Percentiles rank a stretch among this genome's conserved stretches.
Conservation (phyloP, 2,329 filamentous ascomycete genomes). For the Elsinoe perseae region DNA sequence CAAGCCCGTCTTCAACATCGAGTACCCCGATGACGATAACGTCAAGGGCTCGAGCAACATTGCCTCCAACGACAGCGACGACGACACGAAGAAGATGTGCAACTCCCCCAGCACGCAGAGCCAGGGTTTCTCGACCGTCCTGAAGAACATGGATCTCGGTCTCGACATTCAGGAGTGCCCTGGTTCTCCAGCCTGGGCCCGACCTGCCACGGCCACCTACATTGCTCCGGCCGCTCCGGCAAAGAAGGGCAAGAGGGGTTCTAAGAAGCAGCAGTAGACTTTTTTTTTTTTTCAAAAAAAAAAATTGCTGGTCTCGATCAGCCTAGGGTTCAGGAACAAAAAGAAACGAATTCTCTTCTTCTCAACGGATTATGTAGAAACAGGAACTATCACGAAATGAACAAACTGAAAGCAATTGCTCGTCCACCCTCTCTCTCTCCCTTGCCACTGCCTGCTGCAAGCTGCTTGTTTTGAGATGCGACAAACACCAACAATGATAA, state of each 20-base stretch:
- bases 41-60: background rate
- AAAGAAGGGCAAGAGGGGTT: background rate
- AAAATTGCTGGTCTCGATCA: no score
- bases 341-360: background rate
- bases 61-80: background rate
- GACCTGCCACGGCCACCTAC: background rate
- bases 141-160: conserved; percentile 57
- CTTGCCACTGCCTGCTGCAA: background rate
- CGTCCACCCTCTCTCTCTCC: background rate
- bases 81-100: conserved; percentile 35
- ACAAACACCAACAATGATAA: background rate
- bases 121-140: conserved; percentile 51
- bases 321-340: background rate
- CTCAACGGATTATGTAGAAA: background rate
- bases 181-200: background rate
- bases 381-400: background rate
- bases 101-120: conserved; percentile 33
- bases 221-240: background rate
- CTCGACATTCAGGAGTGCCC: conserved; percentile 42
- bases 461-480: no score
- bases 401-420: background rate
- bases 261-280: background rate
- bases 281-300: background rate
- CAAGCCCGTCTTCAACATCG: conserved; percentile 67
- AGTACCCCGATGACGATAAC: conserved; percentile 50